Conservation (phyloP, 2,329 filamentous ascomycete species). For the Fusarium albosuccineum region DNA sequence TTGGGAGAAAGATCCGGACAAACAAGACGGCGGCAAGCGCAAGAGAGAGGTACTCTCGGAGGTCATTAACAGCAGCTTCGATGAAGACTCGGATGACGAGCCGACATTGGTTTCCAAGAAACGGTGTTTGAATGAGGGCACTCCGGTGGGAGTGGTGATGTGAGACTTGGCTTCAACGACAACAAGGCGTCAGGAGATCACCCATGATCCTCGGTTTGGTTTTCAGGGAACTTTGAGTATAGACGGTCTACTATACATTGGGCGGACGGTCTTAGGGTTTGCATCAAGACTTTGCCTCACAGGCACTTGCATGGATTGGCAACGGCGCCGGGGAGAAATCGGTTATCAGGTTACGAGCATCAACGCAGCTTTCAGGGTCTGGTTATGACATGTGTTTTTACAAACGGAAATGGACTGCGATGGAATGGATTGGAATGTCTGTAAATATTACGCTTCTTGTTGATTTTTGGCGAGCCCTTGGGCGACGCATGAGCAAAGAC, state of each 20-base stretch:
- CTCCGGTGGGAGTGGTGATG: constrained; percentile 49
- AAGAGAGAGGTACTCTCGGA: constrained; percentile 55
- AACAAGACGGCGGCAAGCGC: constrained; percentile 47
- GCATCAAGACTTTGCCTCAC: constrained; percentile 39
- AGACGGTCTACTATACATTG: constrained; percentile 24
- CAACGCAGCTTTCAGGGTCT: constrained; percentile 12
- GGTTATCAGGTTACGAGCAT: constrained; percentile 16
- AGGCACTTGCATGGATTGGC: constrained; percentile 33
- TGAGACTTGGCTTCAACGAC: constrained; percentile 28
- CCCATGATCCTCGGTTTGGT: constrained; percentile 26
- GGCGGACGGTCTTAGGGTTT: constrained; percentile 22
- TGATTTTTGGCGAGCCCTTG: constrained; percentile 10
- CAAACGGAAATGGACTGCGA: background rate
- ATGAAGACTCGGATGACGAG: constrained; percentile 54
- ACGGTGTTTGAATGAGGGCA: constrained; percentile 49
- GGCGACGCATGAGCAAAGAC: constrained; percentile 3
- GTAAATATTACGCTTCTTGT: constrained; percentile 29
- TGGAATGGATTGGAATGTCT: constrained; percentile 6
- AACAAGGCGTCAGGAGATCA: constrained; percentile 13
- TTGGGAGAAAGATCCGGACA: constrained; percentile 57
- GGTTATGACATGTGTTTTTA: constrained; percentile 15
- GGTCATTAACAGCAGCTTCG: constrained; percentile 57
- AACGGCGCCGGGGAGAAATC: constrained; percentile 30
- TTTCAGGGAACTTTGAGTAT: constrained; percentile 28
- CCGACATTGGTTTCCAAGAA: constrained; percentile 50